Conservation (phyloP, 164 flowering plant genomes). For the Umbellularia californica region DNA sequence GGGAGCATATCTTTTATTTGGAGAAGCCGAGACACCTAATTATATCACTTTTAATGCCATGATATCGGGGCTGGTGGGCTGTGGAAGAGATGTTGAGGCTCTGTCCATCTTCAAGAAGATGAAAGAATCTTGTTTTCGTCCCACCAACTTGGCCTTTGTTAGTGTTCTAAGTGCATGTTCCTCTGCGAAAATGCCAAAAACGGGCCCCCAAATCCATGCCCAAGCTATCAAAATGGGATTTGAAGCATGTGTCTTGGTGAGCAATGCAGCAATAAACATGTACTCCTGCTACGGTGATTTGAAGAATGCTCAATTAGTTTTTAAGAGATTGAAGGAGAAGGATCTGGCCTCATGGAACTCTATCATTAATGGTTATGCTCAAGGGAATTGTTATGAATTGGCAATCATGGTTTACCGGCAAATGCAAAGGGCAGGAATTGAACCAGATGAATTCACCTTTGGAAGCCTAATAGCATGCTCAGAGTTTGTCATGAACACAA, state of each 20-base stretch:
- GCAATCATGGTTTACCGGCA: constrained; percentile 38
- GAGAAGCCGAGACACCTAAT: constrained; percentile 35
- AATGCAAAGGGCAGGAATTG: constrained; percentile 48
- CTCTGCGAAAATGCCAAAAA: constrained; percentile 10
- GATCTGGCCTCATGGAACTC: constrained; percentile 33
- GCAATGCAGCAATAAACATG: constrained; percentile 63
- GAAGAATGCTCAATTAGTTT: constrained; percentile 13
- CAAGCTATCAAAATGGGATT: constrained; percentile 51
- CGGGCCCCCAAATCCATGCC: constrained; percentile 47
- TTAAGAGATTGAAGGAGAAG: constrained; percentile 16
- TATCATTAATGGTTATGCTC: constrained; percentile 50
- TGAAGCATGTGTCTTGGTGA: constrained; percentile 40
- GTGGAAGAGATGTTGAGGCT: constrained; percentile 46
- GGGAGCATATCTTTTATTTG: constrained; percentile 45
- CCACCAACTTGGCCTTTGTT: constrained; percentile 62
- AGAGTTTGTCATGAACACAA: constrained; percentile 22
- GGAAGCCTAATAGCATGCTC: constrained; percentile 58
- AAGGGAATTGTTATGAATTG: constrained; percentile 22
- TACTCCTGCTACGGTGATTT: constrained; percentile 34
- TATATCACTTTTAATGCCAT: constrained; percentile 64
- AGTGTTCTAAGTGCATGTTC: constrained; percentile 56
- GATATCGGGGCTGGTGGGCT: constrained; percentile 59
- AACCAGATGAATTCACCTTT: constrained; percentile 64
- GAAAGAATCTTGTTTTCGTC: constrained; percentile 37
- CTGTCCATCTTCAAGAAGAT: constrained; percentile 42